Conservation (phyloP, 75 land plant species). For the Sequoiadendron giganteum region DNA sequence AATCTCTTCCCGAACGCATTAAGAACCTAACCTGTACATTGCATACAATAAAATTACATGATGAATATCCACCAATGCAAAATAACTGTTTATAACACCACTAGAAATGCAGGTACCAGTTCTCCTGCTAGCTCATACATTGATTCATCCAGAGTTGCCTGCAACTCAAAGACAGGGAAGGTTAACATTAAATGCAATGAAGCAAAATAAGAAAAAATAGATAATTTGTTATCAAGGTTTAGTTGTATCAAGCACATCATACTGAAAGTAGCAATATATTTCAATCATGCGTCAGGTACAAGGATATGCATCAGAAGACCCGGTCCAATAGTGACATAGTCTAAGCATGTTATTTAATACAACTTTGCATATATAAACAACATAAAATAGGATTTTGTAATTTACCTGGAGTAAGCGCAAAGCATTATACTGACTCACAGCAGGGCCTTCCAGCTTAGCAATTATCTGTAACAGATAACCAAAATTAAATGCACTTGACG, state of each 20-base stretch:
- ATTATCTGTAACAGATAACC: slow-evolving; percentile 64
- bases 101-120: slow-evolving; percentile 52
- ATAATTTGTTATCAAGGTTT: neutral
- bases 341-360: neutral
- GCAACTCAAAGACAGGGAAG: slow-evolving; percentile 13
- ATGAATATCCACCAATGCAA: neutral
- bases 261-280: neutral
- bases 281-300: neutral
- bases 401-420: slow-evolving; percentile 87
- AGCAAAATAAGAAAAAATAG: neutral
- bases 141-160: slow-evolving; percentile 97
- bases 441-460: slow-evolving; percentile 96
- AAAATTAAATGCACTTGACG: neutral
- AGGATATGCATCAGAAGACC: neutral
- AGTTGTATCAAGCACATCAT: neutral
- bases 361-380: neutral
- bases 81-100: neutral
- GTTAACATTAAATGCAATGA: neutral
- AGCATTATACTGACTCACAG: slow-evolving; percentile 95
- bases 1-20: slow-evolving; percentile 90
- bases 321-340: neutral
- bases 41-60: slow-evolving; percentile 10
- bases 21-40: slow-evolving; percentile 84
- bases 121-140: slow-evolving; percentile 99
- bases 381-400: neutral